A percentile compares a stretch with the other conserved stretches of the same genome.
Conservation (phyloP, 2,329 filamentous ascomycete genomes). For the Beauveria scarabaeidicola region DNA sequence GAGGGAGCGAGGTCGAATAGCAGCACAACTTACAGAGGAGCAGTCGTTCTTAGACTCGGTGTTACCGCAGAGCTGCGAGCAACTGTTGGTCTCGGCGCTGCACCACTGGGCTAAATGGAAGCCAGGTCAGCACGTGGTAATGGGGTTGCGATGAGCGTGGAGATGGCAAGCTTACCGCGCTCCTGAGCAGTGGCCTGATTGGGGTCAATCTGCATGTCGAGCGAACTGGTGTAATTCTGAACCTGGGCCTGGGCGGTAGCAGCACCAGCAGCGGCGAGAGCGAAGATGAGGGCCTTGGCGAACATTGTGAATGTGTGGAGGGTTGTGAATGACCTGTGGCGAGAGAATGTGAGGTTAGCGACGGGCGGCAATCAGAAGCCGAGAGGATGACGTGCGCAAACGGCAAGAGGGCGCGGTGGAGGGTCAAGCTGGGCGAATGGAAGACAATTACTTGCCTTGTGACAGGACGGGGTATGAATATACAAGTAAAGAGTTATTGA, state of each 20-base stretch:
- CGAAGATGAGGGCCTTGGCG: conserved; percentile 30
- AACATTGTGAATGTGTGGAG: conserved; percentile 30
- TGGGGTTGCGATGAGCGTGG: conserved; percentile 14
- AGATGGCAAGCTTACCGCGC: conserved; percentile 29
- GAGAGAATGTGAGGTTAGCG: not conserved
- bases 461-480: conserved; percentile 4
- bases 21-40: conserved; percentile 32
- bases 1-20: not conserved
- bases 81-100: conserved; percentile 41
- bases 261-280: conserved; percentile 36
- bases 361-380: not conserved
- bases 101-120: conserved; percentile 40
- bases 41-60: conserved; percentile 35
- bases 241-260: conserved; percentile 34
- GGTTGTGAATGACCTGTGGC: not conserved
- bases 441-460: not conserved
- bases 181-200: conserved; percentile 22
- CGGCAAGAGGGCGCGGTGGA: not conserved
- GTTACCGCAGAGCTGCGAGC: conserved; percentile 37
- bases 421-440: not conserved
- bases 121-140: conserved; percentile 3
- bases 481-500: conserved; percentile 1
- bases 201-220: conserved; percentile 35
- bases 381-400: not conserved
- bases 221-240: conserved; percentile 35